Evolutionary conservation across 2,329 filamentous ascomycete species (phyloP).

Genomic region (Cladorrhinum sp.): DNA sequence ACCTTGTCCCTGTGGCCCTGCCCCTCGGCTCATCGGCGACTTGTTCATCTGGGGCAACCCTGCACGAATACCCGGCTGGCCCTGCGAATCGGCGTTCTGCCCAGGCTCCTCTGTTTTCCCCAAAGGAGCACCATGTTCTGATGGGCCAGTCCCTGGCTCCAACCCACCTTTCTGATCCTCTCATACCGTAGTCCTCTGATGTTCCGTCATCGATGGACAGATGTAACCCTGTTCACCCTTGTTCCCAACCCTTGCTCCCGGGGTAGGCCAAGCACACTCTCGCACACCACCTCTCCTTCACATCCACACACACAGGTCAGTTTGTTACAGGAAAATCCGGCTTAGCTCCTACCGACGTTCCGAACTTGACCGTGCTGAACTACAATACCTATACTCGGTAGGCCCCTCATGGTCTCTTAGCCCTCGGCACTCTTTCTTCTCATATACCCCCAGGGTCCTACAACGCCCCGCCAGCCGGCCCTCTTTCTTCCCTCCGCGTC

Average conservation of each 20-base stretch:
- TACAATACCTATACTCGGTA: constrained; percentile 9
- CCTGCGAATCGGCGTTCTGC: constrained; percentile 24
- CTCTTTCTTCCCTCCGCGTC: constrained; percentile 43
- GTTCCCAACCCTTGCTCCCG: constrained; percentile 36
- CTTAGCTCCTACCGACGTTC: constrained; percentile 51
- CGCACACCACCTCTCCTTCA: constrained; percentile 33
- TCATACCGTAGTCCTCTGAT: constrained; percentile 26
- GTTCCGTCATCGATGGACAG: constrained; percentile 42
- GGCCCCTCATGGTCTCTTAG: constrained; percentile 36
- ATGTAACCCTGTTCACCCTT: constrained; percentile 37
- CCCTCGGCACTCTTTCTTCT: constrained; percentile 40
- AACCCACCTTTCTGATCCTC: constrained; percentile 24
- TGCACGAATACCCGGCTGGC: constrained; percentile 6
- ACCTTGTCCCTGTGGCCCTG: constrained; percentile 7
- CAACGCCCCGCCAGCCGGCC: constrained; percentile 47
- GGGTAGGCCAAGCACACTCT: constrained; percentile 39
- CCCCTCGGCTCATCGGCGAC: background rate
- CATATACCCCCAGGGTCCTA: constrained; percentile 52
- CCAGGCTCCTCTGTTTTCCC: constrained; percentile 30
- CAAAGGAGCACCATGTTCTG: constrained; percentile 23
- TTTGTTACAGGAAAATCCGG: constrained; percentile 49
- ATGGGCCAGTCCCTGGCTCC: constrained; percentile 22
- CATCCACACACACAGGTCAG: constrained; percentile 35
- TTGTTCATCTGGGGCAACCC: constrained; percentile 7
- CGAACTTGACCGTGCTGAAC: constrained; percentile 45